Percentiles rank a stretch among this genome's conserved stretches.
phyloP scores from a whole-genome alignment of 345 rosid species.

The Microcos paniculata region DNA sequence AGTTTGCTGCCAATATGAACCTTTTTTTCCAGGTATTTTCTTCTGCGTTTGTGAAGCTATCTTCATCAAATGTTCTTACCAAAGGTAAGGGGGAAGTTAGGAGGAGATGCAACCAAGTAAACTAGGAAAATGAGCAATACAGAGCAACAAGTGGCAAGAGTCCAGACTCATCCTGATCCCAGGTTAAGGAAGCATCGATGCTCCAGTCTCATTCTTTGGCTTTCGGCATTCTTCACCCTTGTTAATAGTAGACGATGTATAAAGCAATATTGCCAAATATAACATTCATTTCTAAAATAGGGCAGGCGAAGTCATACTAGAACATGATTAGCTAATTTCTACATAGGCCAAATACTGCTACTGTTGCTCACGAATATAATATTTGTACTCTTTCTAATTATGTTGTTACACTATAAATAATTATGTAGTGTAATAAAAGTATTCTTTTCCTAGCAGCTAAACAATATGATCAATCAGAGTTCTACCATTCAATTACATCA shows the following conservation, averaged over 20 bases:
- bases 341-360: not conserved
- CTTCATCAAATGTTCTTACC: slow-evolving; percentile 6
- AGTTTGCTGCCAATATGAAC: not conserved
- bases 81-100: not conserved
- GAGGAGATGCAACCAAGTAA: slow-evolving; percentile 9
- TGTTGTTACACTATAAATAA: not conserved
- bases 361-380: not conserved
- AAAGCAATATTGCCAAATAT: not conserved
- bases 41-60: slow-evolving; percentile 12
- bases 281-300: not conserved
- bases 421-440: not conserved
- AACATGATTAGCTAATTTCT: not conserved
- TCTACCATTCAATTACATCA: not conserved
- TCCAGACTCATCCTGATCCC: not conserved
- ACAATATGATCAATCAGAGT: not conserved
- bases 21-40: not conserved
- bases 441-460: not conserved
- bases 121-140: not conserved
- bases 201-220: not conserved
- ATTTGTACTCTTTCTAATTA: not conserved
- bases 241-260: not conserved
- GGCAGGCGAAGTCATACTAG: too few relatives aligned
- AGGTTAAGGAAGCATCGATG: too few relatives aligned
- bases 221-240: not conserved
- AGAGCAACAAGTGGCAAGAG: not conserved